Percentiles rank a stretch among this genome's conserved stretches.
Conservation (phyloP, 1,139 yeast genomes). For the Lodderomyces beijingensis region DNA sequence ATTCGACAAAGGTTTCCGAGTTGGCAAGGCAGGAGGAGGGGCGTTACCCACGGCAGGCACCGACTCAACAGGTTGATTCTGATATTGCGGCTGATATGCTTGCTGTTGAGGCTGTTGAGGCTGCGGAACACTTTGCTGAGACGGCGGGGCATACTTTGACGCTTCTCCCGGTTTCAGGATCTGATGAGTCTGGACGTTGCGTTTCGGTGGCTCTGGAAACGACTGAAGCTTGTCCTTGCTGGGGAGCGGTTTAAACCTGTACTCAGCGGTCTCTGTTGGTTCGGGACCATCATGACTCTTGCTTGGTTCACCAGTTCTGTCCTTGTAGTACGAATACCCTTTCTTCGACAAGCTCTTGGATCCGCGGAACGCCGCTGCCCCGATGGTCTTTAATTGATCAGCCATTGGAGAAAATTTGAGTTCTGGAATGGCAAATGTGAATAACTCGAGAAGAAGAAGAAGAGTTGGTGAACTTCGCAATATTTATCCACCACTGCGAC, state of each 20-base stretch:
- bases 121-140: constrained; percentile 10
- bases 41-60: constrained; percentile 2
- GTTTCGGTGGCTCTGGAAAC: constrained; percentile 37
- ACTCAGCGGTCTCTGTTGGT: neutral
- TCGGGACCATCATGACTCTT: neutral
- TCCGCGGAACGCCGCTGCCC: too few species aligned
- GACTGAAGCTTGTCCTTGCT: constrained; percentile 22
- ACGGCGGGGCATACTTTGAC: constrained; percentile 2
- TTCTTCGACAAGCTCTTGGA: too few species aligned
- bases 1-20: neutral
- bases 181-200: constrained; percentile 23
- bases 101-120: constrained; percentile 7
- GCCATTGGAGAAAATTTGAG: too few species aligned
- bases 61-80: constrained; percentile 1
- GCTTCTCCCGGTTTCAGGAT: constrained; percentile 9
- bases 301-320: too few species aligned
- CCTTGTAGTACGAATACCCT: too few species aligned
- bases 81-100: constrained; percentile 6
- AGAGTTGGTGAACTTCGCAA: neutral
- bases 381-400: too few species aligned
- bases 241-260: constrained; percentile 11
- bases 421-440: too few species aligned
- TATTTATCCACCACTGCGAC: too few species aligned
- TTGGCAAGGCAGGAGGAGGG: constrained; percentile 13
- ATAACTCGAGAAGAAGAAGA: too few species aligned